phyloP scores from a whole-genome alignment of 2,329 filamentous ascomycete species.

The Elsinoe necatrix region DNA sequence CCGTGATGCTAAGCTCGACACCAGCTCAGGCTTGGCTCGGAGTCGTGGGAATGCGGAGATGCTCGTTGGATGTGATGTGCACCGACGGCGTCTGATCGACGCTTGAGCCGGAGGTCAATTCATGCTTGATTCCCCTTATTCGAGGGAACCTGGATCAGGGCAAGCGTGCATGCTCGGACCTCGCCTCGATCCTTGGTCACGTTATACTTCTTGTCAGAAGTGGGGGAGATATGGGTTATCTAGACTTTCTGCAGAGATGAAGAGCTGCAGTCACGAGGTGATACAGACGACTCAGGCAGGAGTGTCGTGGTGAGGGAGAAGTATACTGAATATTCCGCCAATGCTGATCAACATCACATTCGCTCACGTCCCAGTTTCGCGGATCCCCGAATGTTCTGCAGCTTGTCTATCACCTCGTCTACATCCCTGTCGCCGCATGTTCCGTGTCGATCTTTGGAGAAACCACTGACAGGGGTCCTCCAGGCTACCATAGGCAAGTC shows the following conservation, averaged over 20 bases:
- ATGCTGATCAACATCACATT: not conserved
- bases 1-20: not conserved
- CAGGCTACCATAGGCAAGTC: not conserved
- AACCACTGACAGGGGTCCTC: not conserved
- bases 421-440: not conserved
- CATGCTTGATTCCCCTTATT: not conserved
- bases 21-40: not conserved
- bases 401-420: constrained; percentile 3
- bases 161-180: not conserved
- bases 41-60: not conserved
- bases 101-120: not conserved
- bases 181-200: constrained; percentile 2
- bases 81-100: constrained; percentile 1
- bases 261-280: not conserved
- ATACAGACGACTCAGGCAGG: not conserved
- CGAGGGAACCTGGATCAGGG: not conserved
- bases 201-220: not conserved
- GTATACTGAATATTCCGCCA: not conserved
- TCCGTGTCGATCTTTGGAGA: not conserved
- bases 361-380: not conserved
- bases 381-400: constrained; percentile 1
- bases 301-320: not conserved
- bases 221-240: not conserved
- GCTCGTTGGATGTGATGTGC: not conserved
- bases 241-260: not conserved